Evolutionary conservation across 148 eudicot genomes (phyloP).

Genomic region (Rheum nobile): DNA sequence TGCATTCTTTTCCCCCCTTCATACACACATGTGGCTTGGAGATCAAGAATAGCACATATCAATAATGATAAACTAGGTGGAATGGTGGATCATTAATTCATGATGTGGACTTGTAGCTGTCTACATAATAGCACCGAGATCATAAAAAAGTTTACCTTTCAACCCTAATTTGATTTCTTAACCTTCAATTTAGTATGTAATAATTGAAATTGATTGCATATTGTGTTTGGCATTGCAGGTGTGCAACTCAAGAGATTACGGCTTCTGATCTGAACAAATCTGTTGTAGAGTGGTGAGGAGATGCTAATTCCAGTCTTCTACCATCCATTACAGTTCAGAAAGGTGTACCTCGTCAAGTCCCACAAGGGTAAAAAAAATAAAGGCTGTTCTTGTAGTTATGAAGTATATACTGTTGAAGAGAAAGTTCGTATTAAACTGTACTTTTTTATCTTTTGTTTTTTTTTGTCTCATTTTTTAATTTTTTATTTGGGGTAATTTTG

Average conservation of each 20-base stretch:
- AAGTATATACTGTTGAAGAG: constrained; percentile 6
- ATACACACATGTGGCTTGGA: neutral
- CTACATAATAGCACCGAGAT: neutral
- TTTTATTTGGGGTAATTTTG: constrained; percentile 12
- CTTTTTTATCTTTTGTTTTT: constrained; percentile 8
- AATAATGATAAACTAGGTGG: neutral
- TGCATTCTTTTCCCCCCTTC: neutral
- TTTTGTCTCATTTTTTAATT: constrained; percentile 1
- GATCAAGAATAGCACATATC: neutral
- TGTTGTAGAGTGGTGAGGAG: constrained; percentile 1
- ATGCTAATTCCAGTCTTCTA: constrained; percentile 7
- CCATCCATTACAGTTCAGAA: constrained; percentile 1
- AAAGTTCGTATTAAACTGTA: neutral
- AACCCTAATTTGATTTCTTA: too few species aligned
- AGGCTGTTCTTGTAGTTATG: constrained; percentile 5
- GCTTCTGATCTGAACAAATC: neutral
- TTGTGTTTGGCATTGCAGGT: neutral
- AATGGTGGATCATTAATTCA: neutral
- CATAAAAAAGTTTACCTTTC: neutral
- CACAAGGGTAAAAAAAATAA: constrained; percentile 5
- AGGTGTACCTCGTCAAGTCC: neutral
- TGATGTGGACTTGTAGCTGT: neutral
- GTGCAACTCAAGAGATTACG: neutral
- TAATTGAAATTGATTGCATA: neutral
- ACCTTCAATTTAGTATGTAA: too few species aligned